These are phyloP conservation scores for Xylaria grammica DNA, from an alignment of 495 filamentous ascomycete genomes.

Conservation along the genomic window DNA sequence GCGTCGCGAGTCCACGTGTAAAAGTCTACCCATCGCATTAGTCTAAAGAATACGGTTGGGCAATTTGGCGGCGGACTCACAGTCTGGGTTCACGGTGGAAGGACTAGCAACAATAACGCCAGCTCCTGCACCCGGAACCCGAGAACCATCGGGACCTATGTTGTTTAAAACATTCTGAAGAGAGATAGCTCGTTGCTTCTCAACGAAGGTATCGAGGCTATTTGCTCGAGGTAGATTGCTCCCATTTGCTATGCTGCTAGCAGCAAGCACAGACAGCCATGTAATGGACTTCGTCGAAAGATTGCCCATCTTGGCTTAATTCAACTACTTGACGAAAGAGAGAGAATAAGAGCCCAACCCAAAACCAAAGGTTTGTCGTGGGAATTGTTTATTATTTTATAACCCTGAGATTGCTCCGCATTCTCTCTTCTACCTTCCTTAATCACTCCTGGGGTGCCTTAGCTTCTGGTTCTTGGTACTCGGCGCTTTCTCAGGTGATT, in stretches of 20 bases:
- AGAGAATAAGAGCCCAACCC: not conserved
- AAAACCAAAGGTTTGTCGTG: not conserved
- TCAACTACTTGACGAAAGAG: not conserved
- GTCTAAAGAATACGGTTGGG: not conserved
- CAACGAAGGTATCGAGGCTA: conserved; percentile 43
- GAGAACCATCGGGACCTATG: conserved; percentile 57
- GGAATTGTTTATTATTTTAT: conserved; percentile 5
- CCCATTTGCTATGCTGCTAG: conserved; percentile 9
- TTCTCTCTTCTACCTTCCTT: not conserved
- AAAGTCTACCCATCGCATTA: conserved; percentile 48
- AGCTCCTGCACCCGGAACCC: conserved; percentile 48
- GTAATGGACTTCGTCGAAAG: conserved; percentile 16
- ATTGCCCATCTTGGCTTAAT: conserved; percentile 17
- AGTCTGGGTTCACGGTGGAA: conserved; percentile 59
- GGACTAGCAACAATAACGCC: conserved; percentile 64
- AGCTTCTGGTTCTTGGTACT: not conserved
- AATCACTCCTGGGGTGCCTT: not conserved
- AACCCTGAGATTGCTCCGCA: not conserved
- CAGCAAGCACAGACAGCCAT: conserved; percentile 14
- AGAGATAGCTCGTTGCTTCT: conserved; percentile 43
- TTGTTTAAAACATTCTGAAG: conserved; percentile 63
- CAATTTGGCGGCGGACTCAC: conserved; percentile 41
- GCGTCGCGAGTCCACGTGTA: conserved; percentile 68
- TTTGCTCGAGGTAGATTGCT: not conserved
- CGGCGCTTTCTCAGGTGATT: conserved; percentile 3